These are phyloP conservation scores for Eimeria falciformis DNA, from an alignment of 169 alveolate genomes.

Conservation along the genomic window DNA sequence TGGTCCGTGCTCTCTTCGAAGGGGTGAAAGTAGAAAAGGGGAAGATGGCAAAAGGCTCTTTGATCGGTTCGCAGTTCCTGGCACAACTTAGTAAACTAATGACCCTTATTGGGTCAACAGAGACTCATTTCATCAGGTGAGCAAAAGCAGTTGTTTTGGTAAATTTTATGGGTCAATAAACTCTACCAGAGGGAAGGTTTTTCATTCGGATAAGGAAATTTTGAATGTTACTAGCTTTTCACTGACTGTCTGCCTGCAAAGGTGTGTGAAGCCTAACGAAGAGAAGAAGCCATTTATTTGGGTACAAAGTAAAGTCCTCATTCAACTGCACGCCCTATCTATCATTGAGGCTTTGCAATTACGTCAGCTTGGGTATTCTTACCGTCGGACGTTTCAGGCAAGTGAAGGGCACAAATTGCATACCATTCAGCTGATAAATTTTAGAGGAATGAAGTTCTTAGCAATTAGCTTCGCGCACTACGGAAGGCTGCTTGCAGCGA, in stretches of 20 bases:
- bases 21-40: constrained; percentile 90
- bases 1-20: constrained; percentile 88
- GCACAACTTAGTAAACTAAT: constrained; percentile 88
- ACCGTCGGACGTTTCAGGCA: constrained; percentile 81
- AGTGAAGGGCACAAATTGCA: neutral
- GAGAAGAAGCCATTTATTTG: constrained; percentile 90
- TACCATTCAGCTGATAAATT: too few relatives aligned
- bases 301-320: constrained; percentile 89
- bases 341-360: constrained; percentile 92
- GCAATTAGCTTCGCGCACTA: too few relatives aligned
- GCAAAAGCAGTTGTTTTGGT: too few relatives aligned
- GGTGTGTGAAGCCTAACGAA: constrained; percentile 93
- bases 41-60: constrained; percentile 92
- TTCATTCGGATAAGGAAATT: too few relatives aligned
- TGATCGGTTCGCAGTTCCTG: constrained; percentile 93
- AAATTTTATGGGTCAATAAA: too few relatives aligned
- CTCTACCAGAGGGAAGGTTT: neutral
- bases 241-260: neutral
- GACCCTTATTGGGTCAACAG: constrained; percentile 90
- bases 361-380: constrained; percentile 91
- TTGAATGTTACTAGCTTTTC: neutral
- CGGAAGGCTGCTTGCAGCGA: too few relatives aligned
- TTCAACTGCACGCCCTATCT: constrained; percentile 93
- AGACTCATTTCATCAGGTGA: constrained; percentile 91
- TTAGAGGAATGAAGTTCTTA: too few relatives aligned